Evolutionary conservation across 495 filamentous ascomycete species (phyloP).

Genomic region (Parachaetomium inaequale): DNA sequence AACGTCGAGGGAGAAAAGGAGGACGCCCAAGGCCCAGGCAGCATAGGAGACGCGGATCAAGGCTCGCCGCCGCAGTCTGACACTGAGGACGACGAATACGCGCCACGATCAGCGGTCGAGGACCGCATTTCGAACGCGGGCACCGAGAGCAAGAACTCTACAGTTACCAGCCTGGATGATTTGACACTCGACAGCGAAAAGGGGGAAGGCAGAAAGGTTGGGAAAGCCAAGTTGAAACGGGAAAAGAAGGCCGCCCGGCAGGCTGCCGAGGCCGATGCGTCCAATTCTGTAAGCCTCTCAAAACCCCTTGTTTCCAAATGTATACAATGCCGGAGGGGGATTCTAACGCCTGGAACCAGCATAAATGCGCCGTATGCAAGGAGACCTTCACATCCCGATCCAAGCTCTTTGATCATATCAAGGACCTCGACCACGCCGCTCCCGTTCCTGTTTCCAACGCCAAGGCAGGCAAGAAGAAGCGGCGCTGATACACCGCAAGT

Average conservation of each 20-base stretch:
- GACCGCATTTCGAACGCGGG: constrained; percentile 32
- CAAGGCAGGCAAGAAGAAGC: constrained; percentile 25
- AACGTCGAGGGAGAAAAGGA: constrained; percentile 6
- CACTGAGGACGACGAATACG: constrained; percentile 44
- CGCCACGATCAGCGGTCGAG: constrained; percentile 39
- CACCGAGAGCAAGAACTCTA: constrained; percentile 5
- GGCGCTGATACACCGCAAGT: not conserved
- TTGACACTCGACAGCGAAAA: constrained; percentile 19
- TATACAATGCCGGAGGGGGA: not conserved
- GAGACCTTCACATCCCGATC: constrained; percentile 63
- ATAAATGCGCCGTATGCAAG: constrained; percentile 61
- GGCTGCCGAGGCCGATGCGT: constrained; percentile 39
- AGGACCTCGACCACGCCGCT: constrained; percentile 45
- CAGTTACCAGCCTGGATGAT: constrained; percentile 16
- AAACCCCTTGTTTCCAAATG: not conserved
- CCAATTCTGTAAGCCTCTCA: constrained; percentile 34
- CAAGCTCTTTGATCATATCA: constrained; percentile 75
- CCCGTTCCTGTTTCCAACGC: constrained; percentile 18
- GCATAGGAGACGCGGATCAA: not conserved
- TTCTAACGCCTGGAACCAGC: constrained; percentile 25
- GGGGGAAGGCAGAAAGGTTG: constrained; percentile 52
- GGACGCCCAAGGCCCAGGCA: not conserved
- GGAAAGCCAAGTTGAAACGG: constrained; percentile 85
- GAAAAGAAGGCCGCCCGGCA: constrained; percentile 72
- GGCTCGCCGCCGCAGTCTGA: constrained; percentile 2